Conservation (phyloP, 2,329 filamentous ascomycete genomes). For the Fusarium verrucosum region DNA sequence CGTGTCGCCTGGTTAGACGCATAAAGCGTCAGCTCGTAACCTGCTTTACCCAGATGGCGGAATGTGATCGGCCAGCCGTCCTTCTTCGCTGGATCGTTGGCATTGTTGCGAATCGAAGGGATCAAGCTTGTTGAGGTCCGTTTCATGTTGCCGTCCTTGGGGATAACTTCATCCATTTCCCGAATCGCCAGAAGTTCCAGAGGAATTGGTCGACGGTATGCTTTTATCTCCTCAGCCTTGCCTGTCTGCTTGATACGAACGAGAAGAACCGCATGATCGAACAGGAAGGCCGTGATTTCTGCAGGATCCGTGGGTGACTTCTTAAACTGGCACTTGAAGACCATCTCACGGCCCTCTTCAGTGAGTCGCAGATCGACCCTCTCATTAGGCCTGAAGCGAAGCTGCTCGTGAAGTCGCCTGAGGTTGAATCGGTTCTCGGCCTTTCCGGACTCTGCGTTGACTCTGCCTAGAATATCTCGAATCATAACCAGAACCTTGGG, state of each 20-base stretch:
- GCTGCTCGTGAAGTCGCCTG: slow-evolving; percentile 87
- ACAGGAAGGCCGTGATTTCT: slow-evolving; percentile 93
- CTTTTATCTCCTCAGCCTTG: slow-evolving; percentile 93
- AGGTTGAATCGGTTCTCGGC: slow-evolving; percentile 98
- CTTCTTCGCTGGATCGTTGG: slow-evolving; percentile 64
- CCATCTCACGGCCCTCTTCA: slow-evolving; percentile 89
- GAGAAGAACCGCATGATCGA: slow-evolving; percentile 93
- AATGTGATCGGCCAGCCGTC: slow-evolving; percentile 97
- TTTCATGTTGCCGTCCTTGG: slow-evolving; percentile 80
- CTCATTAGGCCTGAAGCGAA: slow-evolving; percentile 90
- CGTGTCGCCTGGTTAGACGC: slow-evolving; percentile 85
- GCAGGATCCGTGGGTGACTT: slow-evolving; percentile 88
- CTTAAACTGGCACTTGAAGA: slow-evolving; percentile 95
- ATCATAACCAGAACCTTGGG: slow-evolving; percentile 89
- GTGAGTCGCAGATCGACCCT: slow-evolving; percentile 94
- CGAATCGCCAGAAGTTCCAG: slow-evolving; percentile 91
- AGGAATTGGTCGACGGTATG: slow-evolving; percentile 93
- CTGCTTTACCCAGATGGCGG: slow-evolving; percentile 92
- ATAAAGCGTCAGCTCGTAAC: slow-evolving; percentile 91
- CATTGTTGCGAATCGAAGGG: slow-evolving; percentile 59
- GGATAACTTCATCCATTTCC: slow-evolving; percentile 97
- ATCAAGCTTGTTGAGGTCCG: slow-evolving; percentile 88
- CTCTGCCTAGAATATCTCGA: slow-evolving; percentile 83
- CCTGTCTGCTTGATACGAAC: slow-evolving; percentile 91
- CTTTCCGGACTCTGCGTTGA: slow-evolving; percentile 95